Conservation (phyloP, 208 protist species). For the Borovskyia barvae region DNA sequence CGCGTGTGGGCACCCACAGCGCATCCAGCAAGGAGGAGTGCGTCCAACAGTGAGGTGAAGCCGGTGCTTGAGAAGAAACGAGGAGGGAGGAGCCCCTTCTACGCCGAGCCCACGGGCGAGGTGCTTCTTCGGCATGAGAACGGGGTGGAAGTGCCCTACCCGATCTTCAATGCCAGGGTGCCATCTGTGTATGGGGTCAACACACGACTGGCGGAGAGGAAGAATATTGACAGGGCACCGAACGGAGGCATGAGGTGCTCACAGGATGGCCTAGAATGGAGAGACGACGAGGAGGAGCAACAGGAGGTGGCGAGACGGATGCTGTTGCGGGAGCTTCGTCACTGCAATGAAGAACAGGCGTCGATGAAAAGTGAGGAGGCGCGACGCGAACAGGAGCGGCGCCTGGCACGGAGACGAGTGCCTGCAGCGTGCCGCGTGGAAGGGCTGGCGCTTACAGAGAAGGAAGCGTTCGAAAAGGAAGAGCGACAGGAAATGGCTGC, state of each 20-base stretch:
- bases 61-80: neutral
- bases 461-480: slow-evolving; percentile 10
- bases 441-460: slow-evolving; percentile 7
- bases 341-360: slow-evolving; percentile 53
- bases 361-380: slow-evolving; percentile 42
- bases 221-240: slow-evolving; percentile 8
- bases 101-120: slow-evolving; percentile 59
- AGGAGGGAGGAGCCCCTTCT: neutral
- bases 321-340: slow-evolving; percentile 43
- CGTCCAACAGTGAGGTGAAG: neutral
- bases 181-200: slow-evolving; percentile 67
- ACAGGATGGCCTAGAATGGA: neutral
- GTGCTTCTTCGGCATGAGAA: slow-evolving; percentile 41
- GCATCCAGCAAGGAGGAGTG: slow-evolving; percentile 26
- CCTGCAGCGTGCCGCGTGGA: slow-evolving; percentile 5
- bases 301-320: slow-evolving; percentile 24
- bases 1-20: slow-evolving; percentile 55
- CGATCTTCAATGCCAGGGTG: slow-evolving; percentile 68
- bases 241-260: neutral
- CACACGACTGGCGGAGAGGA: slow-evolving; percentile 53
- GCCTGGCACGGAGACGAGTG: slow-evolving; percentile 13
- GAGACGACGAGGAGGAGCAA: slow-evolving; percentile 10
- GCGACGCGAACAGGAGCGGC: slow-evolving; percentile 9
- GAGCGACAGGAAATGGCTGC: slow-evolving; percentile 11
- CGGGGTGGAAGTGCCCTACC: slow-evolving; percentile 41